Base-by-base conservation (phyloP, 257 asterid genomes). In the Salvia miltiorrhiza region DNA sequence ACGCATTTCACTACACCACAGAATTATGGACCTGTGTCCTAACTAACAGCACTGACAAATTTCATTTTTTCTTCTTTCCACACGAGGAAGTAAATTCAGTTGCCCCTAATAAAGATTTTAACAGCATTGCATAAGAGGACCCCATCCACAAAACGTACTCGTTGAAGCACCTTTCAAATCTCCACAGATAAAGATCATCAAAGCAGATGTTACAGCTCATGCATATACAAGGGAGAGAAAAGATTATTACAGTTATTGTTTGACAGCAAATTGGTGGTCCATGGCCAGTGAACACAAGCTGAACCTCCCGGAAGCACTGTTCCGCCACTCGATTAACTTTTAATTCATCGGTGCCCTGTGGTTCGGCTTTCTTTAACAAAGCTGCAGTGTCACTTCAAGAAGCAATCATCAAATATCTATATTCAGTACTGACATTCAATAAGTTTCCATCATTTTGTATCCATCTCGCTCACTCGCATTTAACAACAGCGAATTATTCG, bases 121-220 rank as follows among this genome's bases (percentile, higher is more conserved):
- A 77, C 81, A 35, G 65, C 69, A 57, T 23, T 45, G 61, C 52
- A 72, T 33, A 4, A 40, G 63, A 41, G 47, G 72, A 48, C 70
- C 77, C 67, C 64, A 67, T 71, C 39, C 70, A 20, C 41, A 14
- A 39, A 5, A 37, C 43, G 44, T 74, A 44, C 21, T 47, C 24
- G 1, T n/a, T 16, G 17, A 40, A 65, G 79, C 76, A 70, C 59
- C 76, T 76, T 65, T 65, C 76, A 76, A 47, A 30, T 45, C 69
- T 52, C 14, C 68, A 33, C 50, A 9, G 39, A 12, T 26, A 72
- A 39, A 63, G 21, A 63, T 4, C 40, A 72, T 65, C 16, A 54
- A 64, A 63, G 66, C 59, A 71, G 63, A 56, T 21, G 60, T 19
- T 64, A 40, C 32, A 32, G 35, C 70, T 21, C 66, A 45, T 72